Conservation (phyloP, 495 filamentous ascomycete species). For the Penicillium cataractarum region DNA sequence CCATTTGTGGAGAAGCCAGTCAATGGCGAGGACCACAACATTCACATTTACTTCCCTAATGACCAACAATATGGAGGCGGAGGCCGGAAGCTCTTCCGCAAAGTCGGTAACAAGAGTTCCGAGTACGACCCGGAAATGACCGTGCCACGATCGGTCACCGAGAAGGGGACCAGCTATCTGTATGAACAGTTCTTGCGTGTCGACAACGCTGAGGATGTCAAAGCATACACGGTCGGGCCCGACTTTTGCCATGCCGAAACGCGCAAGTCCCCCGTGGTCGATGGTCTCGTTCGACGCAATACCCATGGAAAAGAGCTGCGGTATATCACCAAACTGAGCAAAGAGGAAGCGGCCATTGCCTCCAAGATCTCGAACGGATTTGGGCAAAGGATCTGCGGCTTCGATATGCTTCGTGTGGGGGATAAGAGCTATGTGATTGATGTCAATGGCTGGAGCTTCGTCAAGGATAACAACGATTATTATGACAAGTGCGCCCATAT, state of each 20-base stretch:
- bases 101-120: slow-evolving; percentile 97
- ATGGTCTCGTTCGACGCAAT: slow-evolving; percentile 93
- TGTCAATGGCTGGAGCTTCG: slow-evolving; percentile 99
- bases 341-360: slow-evolving; percentile 84
- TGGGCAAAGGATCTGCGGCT: slow-evolving; percentile 93
- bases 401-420: slow-evolving; percentile 86
- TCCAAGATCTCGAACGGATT: slow-evolving; percentile 89
- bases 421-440: slow-evolving; percentile 97
- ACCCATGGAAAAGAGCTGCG: slow-evolving; percentile 96
- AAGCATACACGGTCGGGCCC: slow-evolving; percentile 95
- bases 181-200: slow-evolving; percentile 97
- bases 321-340: slow-evolving; percentile 82
- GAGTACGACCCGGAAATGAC: slow-evolving; percentile 79
- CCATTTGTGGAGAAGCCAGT: slow-evolving; percentile 98
- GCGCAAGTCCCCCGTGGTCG: slow-evolving; percentile 93
- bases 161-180: slow-evolving; percentile 79
- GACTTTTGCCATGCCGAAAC: slow-evolving; percentile 97
- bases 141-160: slow-evolving; percentile 77
- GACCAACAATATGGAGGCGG: slow-evolving; percentile 76
- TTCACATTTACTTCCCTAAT: slow-evolving; percentile 93
- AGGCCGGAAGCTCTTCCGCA: slow-evolving; percentile 89
- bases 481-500: slow-evolving; percentile 90
- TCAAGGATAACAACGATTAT: slow-evolving; percentile 99
- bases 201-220: slow-evolving; percentile 96
- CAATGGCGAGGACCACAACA: slow-evolving; percentile 99